Conservation (phyloP, 257 asterid species). For the Solanum dulcamara region DNA sequence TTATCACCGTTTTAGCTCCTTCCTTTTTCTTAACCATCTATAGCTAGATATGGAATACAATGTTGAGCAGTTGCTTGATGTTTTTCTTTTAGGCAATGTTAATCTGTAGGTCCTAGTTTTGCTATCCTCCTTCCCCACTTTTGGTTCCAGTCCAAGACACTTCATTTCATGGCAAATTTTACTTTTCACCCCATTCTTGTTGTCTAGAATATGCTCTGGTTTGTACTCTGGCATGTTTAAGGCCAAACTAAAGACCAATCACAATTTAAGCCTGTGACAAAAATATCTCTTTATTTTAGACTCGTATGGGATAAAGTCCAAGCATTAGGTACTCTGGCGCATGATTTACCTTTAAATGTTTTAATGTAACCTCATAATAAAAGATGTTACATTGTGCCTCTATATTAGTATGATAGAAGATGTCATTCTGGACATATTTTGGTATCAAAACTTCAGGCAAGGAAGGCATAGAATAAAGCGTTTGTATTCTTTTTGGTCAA, state of each 20-base stretch:
- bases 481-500: not conserved
- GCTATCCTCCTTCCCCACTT: not conserved
- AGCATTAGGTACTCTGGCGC: not conserved
- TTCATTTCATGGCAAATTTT: not conserved
- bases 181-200: not conserved
- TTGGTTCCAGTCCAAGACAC: not conserved
- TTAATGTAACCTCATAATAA: not conserved
- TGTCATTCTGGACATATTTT: not conserved
- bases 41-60: not conserved
- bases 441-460: not conserved
- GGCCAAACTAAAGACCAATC: not conserved
- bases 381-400: not conserved
- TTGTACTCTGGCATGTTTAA: not conserved
- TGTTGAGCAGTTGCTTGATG: not conserved
- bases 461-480: not conserved
- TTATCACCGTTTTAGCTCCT: not conserved
- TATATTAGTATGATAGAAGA: not conserved
- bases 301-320: not conserved
- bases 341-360: not conserved
- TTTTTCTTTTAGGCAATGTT: not conserved
- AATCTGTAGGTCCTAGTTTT: not conserved
- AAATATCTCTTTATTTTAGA: not conserved
- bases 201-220: not conserved
- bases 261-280: not conserved
- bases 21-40: not conserved